Conservation (phyloP, 1,284 basidiomycete genomes). For the Cerrena zonata region DNA sequence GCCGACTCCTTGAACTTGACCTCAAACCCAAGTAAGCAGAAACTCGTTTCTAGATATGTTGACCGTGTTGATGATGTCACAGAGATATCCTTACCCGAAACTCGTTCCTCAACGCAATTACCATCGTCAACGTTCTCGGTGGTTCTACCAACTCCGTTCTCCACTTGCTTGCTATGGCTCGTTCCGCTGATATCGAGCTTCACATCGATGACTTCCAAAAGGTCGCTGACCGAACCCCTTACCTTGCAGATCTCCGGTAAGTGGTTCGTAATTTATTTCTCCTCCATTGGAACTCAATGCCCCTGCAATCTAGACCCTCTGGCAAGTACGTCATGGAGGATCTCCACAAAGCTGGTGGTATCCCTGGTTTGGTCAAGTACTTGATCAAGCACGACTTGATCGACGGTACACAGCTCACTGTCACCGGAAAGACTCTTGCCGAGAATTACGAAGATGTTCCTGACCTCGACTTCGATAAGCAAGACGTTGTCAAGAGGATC, state of each 20-base stretch:
- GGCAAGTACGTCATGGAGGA: constrained; percentile 98
- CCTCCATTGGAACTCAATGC: neutral
- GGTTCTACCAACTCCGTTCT: constrained; percentile 93
- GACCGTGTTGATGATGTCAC: neutral
- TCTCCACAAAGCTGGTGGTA: constrained; percentile 85
- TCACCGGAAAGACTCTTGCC: constrained; percentile 89
- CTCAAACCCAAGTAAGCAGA: constrained; percentile 22
- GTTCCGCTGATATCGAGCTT: constrained; percentile 82
- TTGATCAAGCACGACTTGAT: constrained; percentile 84
- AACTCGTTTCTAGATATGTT: neutral
- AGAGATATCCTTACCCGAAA: constrained; percentile 87
- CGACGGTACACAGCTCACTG: constrained; percentile 86
- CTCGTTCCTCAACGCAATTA: constrained; percentile 89
- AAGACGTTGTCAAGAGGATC: constrained; percentile 79
- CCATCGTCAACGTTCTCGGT: constrained; percentile 77
- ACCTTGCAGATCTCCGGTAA: constrained; percentile 86
- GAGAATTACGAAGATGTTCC: constrained; percentile 83
- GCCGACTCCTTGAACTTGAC: constrained; percentile 66
- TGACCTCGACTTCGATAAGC: constrained; percentile 72
- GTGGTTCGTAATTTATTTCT: constrained; percentile 3
- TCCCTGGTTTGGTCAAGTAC: constrained; percentile 80
- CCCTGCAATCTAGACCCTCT: constrained; percentile 60
- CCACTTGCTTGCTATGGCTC: constrained; percentile 90
- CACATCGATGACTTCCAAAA: constrained; percentile 91
- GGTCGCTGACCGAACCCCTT: constrained; percentile 86